A percentile compares a stretch with the other conserved stretches of the same genome.
Evolutionary conservation across 371 early-diverging fungal species (phyloP).

Genomic region (Blakeslea trispora): DNA sequence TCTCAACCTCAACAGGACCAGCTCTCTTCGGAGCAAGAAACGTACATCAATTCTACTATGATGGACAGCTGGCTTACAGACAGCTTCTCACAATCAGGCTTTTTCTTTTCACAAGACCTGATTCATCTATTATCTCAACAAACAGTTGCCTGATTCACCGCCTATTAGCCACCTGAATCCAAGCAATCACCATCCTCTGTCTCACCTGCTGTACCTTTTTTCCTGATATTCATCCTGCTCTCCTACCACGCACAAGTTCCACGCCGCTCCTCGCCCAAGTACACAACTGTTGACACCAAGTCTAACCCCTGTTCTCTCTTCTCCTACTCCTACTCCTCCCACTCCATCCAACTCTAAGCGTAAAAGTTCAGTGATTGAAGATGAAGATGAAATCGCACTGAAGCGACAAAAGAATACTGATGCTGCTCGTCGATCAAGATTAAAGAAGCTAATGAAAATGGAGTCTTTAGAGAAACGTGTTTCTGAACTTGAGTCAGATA

Average conservation of each 20-base stretch:
- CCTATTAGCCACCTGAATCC: constrained; percentile 11
- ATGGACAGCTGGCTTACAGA: constrained; percentile 29
- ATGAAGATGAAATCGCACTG: constrained; percentile 65
- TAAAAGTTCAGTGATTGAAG: not conserved
- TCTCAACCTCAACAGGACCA: constrained; percentile 9
- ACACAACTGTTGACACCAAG: not conserved
- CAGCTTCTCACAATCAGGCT: constrained; percentile 23
- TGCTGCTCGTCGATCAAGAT: constrained; percentile 91
- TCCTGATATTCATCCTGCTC: constrained; percentile 13
- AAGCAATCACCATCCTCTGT: constrained; percentile 7
- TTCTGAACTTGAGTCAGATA: constrained; percentile 77
- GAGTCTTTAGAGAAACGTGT: constrained; percentile 83
- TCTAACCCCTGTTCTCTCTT: not conserved
- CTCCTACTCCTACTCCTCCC: not conserved
- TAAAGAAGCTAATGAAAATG: constrained; percentile 82
- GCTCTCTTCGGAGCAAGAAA: constrained; percentile 1
- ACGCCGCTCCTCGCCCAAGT: constrained; percentile 10
- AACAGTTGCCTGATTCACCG: constrained; percentile 7
- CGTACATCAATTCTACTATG: constrained; percentile 3
- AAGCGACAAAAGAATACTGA: constrained; percentile 91
- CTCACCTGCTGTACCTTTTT: constrained; percentile 16
- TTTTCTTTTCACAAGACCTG: constrained; percentile 1
- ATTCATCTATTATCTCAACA: not conserved
- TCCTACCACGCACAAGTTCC: not conserved
- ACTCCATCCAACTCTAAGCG: constrained; percentile 4